Conservation (phyloP, 2,329 filamentous ascomycete genomes). For the Pochonia chlamydosporia region DNA sequence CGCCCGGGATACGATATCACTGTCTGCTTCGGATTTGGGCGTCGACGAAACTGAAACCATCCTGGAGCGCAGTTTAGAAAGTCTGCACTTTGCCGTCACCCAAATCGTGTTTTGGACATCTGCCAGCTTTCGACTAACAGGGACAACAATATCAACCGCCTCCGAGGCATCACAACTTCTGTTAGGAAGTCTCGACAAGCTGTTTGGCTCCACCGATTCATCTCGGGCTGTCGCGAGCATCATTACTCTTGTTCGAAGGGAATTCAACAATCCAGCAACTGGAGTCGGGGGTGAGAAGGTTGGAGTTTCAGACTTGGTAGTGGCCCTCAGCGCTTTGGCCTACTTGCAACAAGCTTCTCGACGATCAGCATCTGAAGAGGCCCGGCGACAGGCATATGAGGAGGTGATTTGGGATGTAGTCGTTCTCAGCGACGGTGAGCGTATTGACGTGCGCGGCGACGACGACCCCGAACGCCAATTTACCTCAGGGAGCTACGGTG, state of each 20-base stretch:
- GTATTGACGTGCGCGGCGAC: slow-evolving; percentile 43
- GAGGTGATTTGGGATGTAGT: slow-evolving; percentile 63
- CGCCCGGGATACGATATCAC: slow-evolving; percentile 41
- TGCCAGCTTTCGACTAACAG: slow-evolving; percentile 53
- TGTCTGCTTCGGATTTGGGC: slow-evolving; percentile 40
- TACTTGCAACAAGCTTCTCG: slow-evolving; percentile 55
- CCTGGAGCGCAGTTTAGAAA: slow-evolving; percentile 50
- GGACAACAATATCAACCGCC: slow-evolving; percentile 46
- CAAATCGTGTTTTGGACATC: slow-evolving; percentile 56
- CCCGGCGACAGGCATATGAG: slow-evolving; percentile 39
- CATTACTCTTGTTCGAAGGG: slow-evolving; percentile 55
- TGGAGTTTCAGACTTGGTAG: slow-evolving; percentile 53
- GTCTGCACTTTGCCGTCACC: slow-evolving; percentile 51
- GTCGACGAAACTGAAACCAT: slow-evolving; percentile 49
- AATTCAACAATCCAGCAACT: slow-evolving; percentile 58
- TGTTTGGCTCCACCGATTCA: slow-evolving; percentile 64
- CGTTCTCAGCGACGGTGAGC: slow-evolving; percentile 51
- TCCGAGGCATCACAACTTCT: slow-evolving; percentile 54
- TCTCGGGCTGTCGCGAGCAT: slow-evolving; percentile 63
- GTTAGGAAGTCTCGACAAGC: slow-evolving; percentile 54
- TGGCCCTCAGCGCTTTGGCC: slow-evolving; percentile 55
- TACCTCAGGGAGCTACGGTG: background rate
- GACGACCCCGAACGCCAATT: slow-evolving; percentile 19
- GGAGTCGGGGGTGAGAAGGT: slow-evolving; percentile 54
- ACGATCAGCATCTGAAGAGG: slow-evolving; percentile 44